Conservation (phyloP, 306 rosid species). For the Boehmeria nivea region DNA sequence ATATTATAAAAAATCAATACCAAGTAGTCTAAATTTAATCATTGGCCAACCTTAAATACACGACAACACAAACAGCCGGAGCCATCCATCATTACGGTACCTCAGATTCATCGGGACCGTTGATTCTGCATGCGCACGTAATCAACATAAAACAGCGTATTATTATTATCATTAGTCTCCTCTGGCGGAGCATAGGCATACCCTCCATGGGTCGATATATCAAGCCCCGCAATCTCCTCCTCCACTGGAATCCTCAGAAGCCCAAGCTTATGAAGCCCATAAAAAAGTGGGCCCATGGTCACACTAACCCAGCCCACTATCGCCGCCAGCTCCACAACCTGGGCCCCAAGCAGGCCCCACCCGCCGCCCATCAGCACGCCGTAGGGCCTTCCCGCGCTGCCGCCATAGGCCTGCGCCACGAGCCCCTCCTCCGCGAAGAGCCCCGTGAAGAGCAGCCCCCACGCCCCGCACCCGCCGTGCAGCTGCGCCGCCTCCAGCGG, state of each 20-base stretch:
- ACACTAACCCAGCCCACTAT: constrained; percentile 59
- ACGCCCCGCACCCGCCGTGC: constrained; percentile 69
- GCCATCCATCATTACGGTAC: no score
- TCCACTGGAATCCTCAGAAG: constrained; percentile 42
- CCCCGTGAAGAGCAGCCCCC: constrained; percentile 77
- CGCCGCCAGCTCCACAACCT: constrained; percentile 45
- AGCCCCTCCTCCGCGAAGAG: constrained; percentile 64
- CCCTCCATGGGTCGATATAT: constrained; percentile 68
- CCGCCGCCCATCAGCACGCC: constrained; percentile 69
- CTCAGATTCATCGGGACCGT: not conserved
- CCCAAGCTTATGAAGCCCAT: constrained; percentile 37
- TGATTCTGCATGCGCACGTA: constrained; percentile 22
- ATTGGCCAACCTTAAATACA: no score
- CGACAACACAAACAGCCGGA: no score
- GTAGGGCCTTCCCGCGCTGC: constrained; percentile 38
- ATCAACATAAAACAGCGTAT: constrained; percentile 29
- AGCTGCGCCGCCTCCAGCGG: constrained; percentile 73
- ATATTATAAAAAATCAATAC: no score
- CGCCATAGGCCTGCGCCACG: constrained; percentile 40
- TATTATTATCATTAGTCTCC: constrained; percentile 14
- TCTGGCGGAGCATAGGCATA: constrained; percentile 48
- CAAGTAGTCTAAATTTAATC: no score
- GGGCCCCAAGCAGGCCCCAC: constrained; percentile 62
- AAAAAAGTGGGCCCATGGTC: constrained; percentile 68
- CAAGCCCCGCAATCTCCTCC: constrained; percentile 64